A percentile compares a stretch with the other conserved stretches of the same genome.
These are phyloP conservation scores for Sporobolomyces pararoseus DNA, from an alignment of 768 basidiomycete species.

Conservation along the genomic window DNA sequence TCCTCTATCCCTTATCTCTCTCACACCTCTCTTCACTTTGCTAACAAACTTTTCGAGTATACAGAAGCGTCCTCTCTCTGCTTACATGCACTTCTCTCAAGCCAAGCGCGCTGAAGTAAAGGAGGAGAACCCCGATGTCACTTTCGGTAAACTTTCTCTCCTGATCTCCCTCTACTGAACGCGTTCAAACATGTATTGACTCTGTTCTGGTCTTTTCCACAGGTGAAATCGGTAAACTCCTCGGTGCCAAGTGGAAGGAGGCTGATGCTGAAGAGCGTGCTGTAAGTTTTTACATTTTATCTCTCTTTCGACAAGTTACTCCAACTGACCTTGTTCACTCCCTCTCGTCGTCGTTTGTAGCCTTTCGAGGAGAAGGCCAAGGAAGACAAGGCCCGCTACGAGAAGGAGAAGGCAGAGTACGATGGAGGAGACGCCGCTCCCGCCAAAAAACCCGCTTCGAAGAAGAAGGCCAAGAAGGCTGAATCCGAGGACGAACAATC, in stretches of 20 bases:
- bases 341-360: conserved; percentile 52
- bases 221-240: conserved; percentile 91
- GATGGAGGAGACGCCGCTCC: conserved; percentile 10
- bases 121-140: conserved; percentile 88
- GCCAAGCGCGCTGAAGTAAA: conserved; percentile 95
- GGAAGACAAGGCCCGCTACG: conserved; percentile 79
- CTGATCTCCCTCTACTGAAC: neutral
- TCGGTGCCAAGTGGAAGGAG: conserved; percentile 97
- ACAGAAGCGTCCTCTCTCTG: conserved; percentile 79
- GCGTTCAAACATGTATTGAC: neutral
- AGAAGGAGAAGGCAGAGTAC: conserved; percentile 60
- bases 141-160: conserved; percentile 71
- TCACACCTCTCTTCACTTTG: neutral
- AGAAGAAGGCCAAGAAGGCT: conserved; percentile 19
- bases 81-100: conserved; percentile 98
- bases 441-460: conserved; percentile 19
- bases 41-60: neutral
- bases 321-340: neutral
- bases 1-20: neutral
- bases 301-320: neutral
- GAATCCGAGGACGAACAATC: neutral
- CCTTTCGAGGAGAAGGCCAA: conserved; percentile 84
- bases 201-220: conserved; percentile 18
- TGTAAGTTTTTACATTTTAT: conserved; percentile 53
- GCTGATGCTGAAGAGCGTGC: conserved; percentile 86